Evolutionary conservation across 208 protist genomes (phyloP).

Genomic region (Herpetomonas tarakana): DNA sequence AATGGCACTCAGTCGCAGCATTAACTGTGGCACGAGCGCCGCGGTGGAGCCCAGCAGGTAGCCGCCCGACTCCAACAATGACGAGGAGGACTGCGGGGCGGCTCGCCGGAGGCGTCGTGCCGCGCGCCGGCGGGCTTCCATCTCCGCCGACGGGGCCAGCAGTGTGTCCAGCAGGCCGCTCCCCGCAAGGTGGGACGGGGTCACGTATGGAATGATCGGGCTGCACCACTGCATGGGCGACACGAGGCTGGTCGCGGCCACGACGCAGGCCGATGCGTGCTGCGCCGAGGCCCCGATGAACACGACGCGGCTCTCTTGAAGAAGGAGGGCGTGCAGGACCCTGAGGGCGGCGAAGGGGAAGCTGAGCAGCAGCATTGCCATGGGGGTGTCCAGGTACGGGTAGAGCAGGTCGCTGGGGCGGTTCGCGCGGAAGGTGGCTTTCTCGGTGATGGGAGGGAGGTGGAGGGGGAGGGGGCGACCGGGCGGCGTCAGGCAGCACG

Average conservation of each 20-base stretch:
- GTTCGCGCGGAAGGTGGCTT: constrained; percentile 19
- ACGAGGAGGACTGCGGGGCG: constrained; percentile 7
- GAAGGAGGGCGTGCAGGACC: constrained; percentile 63
- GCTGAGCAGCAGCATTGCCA: constrained; percentile 52
- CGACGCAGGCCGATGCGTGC: constrained; percentile 75
- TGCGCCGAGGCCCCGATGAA: constrained; percentile 70
- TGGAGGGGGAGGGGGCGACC: constrained; percentile 27
- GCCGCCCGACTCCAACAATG: constrained; percentile 18
- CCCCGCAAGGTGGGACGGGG: constrained; percentile 18
- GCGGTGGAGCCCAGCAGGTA: constrained; percentile 62
- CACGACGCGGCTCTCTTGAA: constrained; percentile 55
- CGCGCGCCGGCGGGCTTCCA: not conserved
- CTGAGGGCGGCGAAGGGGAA: constrained; percentile 67
- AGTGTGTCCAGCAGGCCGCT: constrained; percentile 24
- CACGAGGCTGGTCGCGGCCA: constrained; percentile 53
- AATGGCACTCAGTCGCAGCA: constrained; percentile 24
- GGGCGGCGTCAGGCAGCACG: constrained; percentile 15
- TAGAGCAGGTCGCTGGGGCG: constrained; percentile 41
- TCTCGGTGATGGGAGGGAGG: constrained; percentile 8
- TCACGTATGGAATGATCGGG: constrained; percentile 60
- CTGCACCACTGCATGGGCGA: constrained; percentile 53
- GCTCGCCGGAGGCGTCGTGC: not conserved
- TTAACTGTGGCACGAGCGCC: constrained; percentile 51
- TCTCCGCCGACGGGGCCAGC: constrained; percentile 11
- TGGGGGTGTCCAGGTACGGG: constrained; percentile 42